Evolutionary conservation across 768 basidiomycete genomes (phyloP), one percentile per base, ranked within the genome.

Genomic region (Leccinellum rugosiceps): DNA sequence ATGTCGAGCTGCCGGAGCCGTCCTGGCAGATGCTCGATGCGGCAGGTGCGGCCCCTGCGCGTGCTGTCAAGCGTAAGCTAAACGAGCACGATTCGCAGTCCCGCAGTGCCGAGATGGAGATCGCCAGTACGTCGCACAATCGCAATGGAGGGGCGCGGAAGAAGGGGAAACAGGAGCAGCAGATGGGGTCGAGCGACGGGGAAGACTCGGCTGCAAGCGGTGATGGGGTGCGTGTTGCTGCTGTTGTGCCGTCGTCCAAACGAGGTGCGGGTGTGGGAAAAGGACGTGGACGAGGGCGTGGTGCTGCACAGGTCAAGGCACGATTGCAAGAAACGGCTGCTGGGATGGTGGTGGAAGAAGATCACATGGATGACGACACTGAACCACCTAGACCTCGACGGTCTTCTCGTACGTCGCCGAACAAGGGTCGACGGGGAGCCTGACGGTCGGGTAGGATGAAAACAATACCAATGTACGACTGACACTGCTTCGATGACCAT

Each of bases 21-120:
- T 80, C 83, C 25, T 77, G 74, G 70, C 83, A 87, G 64, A 83
- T 87, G 81, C 75, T 84, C 14, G 67, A 62, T 46, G 56, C 58
- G 53, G 65, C 61, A 58, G 60, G 65, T 64, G 62, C 59, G 58
- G 53, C 32, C 44, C 59, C 64, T 46, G 59, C 58, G 41, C 73
- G 71, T 60, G 63, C 63, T 58, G 74, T 57, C 25, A 78, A 78
- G 69, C 75, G 76, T 52, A 77, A 75, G 71, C 65, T 72, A 28
- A 66, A 63, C 49, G 68, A 63, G 55, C 62, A 67, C 57, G 68
- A 56, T 44, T 52, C 25, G 49, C 67, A 58, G 57, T 11, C 58
- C 56, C 72, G 50, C 74, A 72, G 62, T 68, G 56, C 68, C 67
- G 31, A 58, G 63, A 50, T 59, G 59, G 58, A 59, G 31, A 59